phyloP scores from a whole-genome alignment of 768 basidiomycete species.

The Tephrocybe sp. region DNA sequence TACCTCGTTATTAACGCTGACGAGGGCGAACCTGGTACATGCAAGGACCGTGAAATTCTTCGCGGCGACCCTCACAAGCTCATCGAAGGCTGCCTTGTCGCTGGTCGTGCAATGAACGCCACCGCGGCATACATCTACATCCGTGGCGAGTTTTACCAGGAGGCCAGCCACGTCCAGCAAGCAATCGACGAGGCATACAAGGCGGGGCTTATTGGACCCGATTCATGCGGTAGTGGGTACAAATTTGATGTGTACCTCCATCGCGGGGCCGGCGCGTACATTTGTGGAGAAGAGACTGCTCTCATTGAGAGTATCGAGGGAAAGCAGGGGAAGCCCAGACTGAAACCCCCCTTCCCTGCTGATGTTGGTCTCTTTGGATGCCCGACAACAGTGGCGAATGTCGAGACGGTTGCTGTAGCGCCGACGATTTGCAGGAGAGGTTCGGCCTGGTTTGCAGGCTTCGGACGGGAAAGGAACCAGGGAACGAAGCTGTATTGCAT shows the following conservation, averaged over 20 bases:
- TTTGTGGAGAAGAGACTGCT: constrained; percentile 98
- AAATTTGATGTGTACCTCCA: constrained; percentile 98
- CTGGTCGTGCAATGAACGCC: constrained; percentile 96
- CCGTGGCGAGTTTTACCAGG: constrained; percentile 96
- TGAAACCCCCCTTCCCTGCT: constrained; percentile 99
- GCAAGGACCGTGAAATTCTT: constrained; percentile 98
- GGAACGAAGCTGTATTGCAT: constrained; percentile 98
- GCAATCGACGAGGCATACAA: constrained; percentile 96
- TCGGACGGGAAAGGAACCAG: constrained; percentile 89
- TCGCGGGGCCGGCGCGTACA: constrained; percentile 97
- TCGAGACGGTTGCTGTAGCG: constrained; percentile 97
- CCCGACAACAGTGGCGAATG: constrained; percentile 96
- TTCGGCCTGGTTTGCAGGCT: constrained; percentile 85
- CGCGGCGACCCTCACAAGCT: constrained; percentile 99
- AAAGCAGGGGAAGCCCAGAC: constrained; percentile 95
- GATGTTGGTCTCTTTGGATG: constrained; percentile 98
- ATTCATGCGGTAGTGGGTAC: constrained; percentile 92
- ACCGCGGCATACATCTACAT: constrained; percentile 99
- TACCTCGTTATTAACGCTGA: constrained; percentile 98
- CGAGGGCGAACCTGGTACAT: constrained; percentile 98
- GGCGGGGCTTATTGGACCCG: constrained; percentile 82
- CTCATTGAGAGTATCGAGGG: constrained; percentile 97
- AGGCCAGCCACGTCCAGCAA: constrained; percentile 90
- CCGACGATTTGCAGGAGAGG: constrained; percentile 95
- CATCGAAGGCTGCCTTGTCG: constrained; percentile 95